Percentiles rank a stretch among this genome's conserved stretches.
Conservation (phyloP, 768 basidiomycete genomes). For the Calocera cornea region DNA sequence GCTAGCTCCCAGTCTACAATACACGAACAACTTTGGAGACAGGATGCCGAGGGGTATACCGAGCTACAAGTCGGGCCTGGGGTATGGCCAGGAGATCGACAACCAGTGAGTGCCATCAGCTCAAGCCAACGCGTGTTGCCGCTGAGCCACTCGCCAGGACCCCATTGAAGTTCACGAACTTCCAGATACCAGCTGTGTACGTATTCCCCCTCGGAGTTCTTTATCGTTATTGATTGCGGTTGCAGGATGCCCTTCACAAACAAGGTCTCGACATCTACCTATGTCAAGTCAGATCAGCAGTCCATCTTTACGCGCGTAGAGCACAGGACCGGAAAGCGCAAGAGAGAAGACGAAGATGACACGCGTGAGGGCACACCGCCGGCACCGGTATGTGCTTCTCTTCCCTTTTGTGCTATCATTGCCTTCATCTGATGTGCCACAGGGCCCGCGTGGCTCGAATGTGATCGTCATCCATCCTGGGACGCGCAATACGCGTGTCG, state of each 20-base stretch:
- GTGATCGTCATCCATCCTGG: slow-evolving; percentile 30
- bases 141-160: slow-evolving; percentile 27
- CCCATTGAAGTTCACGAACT: slow-evolving; percentile 66
- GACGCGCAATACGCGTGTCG: slow-evolving; percentile 25
- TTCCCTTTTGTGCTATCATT: background rate
- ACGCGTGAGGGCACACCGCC: background rate
- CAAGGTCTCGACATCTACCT: slow-evolving; percentile 64
- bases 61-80: background rate
- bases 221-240: background rate
- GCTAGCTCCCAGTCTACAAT: background rate
- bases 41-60: slow-evolving; percentile 4
- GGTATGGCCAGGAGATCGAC: background rate
- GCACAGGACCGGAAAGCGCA: slow-evolving; percentile 30
- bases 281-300: slow-evolving; percentile 64
- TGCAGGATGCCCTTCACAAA: slow-evolving; percentile 34
- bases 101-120: background rate
- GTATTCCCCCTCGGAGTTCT: slow-evolving; percentile 17
- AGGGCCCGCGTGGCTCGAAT: slow-evolving; percentile 10
- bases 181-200: slow-evolving; percentile 65
- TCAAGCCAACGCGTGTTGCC: background rate
- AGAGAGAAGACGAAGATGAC: background rate
- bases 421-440: background rate
- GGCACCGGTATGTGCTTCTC: background rate
- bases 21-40: background rate
- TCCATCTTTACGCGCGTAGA: slow-evolving; percentile 44